A percentile compares a stretch with the other conserved stretches of the same genome.
Conservation (phyloP, 495 filamentous ascomycete species). For the Apodospora peruviana region DNA sequence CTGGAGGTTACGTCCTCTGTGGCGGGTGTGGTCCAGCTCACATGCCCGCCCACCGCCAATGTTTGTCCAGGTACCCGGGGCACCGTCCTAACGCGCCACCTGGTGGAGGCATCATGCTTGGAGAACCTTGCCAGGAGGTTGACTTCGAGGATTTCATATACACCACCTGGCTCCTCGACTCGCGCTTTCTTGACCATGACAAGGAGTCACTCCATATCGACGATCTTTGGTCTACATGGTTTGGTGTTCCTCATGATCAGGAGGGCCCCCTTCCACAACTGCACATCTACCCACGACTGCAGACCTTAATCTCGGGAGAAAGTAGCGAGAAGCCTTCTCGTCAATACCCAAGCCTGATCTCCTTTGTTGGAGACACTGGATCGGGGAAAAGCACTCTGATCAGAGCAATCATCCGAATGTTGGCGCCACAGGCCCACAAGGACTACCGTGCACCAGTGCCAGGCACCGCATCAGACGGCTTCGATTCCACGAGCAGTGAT, state of each 20-base stretch:
- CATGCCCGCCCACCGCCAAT: slow-evolving; percentile 2
- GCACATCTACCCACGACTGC: slow-evolving; percentile 8
- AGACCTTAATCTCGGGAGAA: slow-evolving; percentile 1
- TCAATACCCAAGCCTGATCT: slow-evolving; percentile 13
- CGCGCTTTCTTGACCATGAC: background rate
- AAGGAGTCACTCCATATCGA: slow-evolving; percentile 9
- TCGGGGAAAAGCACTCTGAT: slow-evolving; percentile 16
- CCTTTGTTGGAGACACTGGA: slow-evolving; percentile 15
- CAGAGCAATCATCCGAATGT: slow-evolving; percentile 15
- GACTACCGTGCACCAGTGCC: slow-evolving; percentile 9
- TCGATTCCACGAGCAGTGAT: slow-evolving; percentile 12
- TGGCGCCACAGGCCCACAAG: slow-evolving; percentile 3
- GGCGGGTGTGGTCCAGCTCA: background rate
- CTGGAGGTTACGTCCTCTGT: background rate
- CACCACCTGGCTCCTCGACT: slow-evolving; percentile 13
- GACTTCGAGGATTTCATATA: slow-evolving; percentile 6
- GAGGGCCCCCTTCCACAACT: slow-evolving; percentile 9
- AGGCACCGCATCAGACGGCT: slow-evolving; percentile 4
- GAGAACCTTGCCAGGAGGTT: slow-evolving; percentile 4
- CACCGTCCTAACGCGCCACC: background rate
- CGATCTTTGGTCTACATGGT: slow-evolving; percentile 14
- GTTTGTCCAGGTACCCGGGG: background rate
- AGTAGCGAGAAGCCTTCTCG: slow-evolving; percentile 2
- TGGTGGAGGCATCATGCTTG: background rate
- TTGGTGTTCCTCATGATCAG: slow-evolving; percentile 14